These are phyloP conservation scores for Podospora comata DNA, from an alignment of 495 filamentous ascomycete genomes.

Conservation along the genomic window DNA sequence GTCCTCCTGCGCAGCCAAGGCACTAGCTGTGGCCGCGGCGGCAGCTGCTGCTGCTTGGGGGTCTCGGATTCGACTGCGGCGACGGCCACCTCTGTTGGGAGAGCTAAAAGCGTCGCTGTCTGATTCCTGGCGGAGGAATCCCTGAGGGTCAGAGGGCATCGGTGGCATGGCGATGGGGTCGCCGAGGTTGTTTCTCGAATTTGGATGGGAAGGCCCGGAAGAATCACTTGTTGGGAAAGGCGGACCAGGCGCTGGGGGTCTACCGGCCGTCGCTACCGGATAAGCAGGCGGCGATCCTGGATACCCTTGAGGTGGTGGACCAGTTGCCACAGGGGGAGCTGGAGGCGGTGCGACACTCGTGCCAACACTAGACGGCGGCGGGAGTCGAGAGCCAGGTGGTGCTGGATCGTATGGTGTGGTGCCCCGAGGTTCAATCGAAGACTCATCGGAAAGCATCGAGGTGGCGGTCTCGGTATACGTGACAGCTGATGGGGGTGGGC, in stretches of 20 bases:
- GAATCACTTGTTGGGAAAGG: conserved; percentile 18
- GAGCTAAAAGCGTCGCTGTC: conserved; percentile 57
- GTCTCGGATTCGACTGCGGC: conserved; percentile 39
- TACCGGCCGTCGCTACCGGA: conserved; percentile 39
- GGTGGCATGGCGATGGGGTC: conserved; percentile 46
- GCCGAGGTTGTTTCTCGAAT: conserved; percentile 34
- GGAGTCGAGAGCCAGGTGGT: conserved; percentile 20
- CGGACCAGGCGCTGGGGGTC: conserved; percentile 11
- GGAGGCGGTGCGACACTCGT: conserved; percentile 3
- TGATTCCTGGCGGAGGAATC: conserved; percentile 57
- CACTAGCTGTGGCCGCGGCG: conserved; percentile 47
- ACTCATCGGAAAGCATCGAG: conserved; percentile 38
- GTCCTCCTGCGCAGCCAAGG: conserved; percentile 39
- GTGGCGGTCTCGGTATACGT: conserved; percentile 28
- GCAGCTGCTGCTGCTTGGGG: conserved; percentile 49
- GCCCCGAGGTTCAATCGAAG: conserved; percentile 38
- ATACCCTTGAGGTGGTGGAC: conserved; percentile 3
- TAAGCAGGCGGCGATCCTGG: conserved; percentile 25
- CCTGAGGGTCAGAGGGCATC: conserved; percentile 54
- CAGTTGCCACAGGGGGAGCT: conserved; percentile 4
- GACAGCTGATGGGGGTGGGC: conserved; percentile 35
- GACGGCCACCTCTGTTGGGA: conserved; percentile 34
- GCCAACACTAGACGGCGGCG: conserved; percentile 1
- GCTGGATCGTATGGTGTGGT: conserved; percentile 31
- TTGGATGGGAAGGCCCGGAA: conserved; percentile 41